Conservation (phyloP, 2,329 filamentous ascomycete genomes). For the Claviceps humidiphila region DNA sequence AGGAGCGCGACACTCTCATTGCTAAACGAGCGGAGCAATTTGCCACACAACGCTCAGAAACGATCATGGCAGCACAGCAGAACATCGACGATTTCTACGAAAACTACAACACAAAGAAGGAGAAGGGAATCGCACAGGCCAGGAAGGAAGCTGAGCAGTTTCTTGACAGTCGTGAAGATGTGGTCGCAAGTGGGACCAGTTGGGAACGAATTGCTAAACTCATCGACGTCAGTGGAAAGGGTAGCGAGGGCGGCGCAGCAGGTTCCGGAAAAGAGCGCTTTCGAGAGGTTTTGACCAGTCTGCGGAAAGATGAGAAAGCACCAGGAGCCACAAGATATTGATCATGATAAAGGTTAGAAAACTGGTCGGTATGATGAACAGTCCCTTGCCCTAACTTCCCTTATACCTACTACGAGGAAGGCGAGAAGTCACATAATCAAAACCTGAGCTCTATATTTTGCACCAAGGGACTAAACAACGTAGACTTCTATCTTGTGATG, state of each 20-base stretch:
- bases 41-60: slow-evolving; percentile 68
- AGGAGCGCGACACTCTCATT: slow-evolving; percentile 71
- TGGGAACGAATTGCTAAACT: slow-evolving; percentile 98
- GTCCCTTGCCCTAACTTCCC: not conserved
- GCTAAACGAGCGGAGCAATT: slow-evolving; percentile 77
- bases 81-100: slow-evolving; percentile 99
- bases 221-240: slow-evolving; percentile 94
- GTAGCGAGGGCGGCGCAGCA: slow-evolving; percentile 68
- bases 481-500: not conserved
- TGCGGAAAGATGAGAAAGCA: slow-evolving; percentile 88
- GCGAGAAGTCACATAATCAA: no score
- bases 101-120: slow-evolving; percentile 97
- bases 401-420: not conserved
- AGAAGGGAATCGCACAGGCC: slow-evolving; percentile 82
- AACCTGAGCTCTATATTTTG: no score
- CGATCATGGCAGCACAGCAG: slow-evolving; percentile 75
- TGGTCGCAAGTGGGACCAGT: slow-evolving; percentile 84
- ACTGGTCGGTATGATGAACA: no score
- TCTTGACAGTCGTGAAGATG: slow-evolving; percentile 77
- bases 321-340: slow-evolving; percentile 53
- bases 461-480: not conserved
- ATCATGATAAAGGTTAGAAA: slow-evolving; percentile 19
- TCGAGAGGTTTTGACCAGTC: slow-evolving; percentile 71
- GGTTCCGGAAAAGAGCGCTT: slow-evolving; percentile 95
- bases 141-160: slow-evolving; percentile 90